Evolutionary conservation across 495 filamentous ascomycete species (phyloP).

Genomic region (Aspergillus kassunensis): DNA sequence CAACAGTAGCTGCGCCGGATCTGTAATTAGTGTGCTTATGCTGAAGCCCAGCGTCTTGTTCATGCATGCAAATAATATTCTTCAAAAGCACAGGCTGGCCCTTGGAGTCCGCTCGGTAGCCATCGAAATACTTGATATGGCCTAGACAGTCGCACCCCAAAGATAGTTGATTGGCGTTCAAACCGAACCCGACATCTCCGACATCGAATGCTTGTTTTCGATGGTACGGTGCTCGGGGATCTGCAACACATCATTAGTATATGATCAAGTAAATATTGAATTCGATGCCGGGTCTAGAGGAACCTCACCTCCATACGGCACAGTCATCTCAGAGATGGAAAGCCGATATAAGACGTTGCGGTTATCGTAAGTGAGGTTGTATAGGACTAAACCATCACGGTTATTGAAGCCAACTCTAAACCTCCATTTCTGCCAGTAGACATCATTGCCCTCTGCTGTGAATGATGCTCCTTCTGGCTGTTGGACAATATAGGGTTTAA

Average conservation of each 20-base stretch:
- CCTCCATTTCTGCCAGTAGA: slow-evolving; percentile 66
- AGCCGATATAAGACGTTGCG: slow-evolving; percentile 67
- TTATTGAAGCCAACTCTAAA: slow-evolving; percentile 64
- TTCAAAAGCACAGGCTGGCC: slow-evolving; percentile 52
- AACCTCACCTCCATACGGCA: slow-evolving; percentile 48
- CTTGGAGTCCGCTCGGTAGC: slow-evolving; percentile 50
- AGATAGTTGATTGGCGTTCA: slow-evolving; percentile 63
- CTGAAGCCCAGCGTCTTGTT: slow-evolving; percentile 62
- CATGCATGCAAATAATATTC: slow-evolving; percentile 63
- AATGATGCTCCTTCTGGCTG: slow-evolving; percentile 79
- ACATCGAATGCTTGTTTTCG: slow-evolving; percentile 69
- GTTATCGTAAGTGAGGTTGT: slow-evolving; percentile 65
- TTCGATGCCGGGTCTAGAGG: neutral
- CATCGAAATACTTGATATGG: slow-evolving; percentile 61
- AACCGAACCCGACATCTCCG: slow-evolving; percentile 62
- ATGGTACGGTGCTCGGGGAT: slow-evolving; percentile 63
- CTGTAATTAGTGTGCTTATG: slow-evolving; percentile 69
- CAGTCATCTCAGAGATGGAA: slow-evolving; percentile 70
- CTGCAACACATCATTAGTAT: slow-evolving; percentile 34
- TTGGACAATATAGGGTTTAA: slow-evolving; percentile 72
- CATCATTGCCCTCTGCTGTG: slow-evolving; percentile 43
- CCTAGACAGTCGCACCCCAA: slow-evolving; percentile 68
- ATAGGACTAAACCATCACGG: slow-evolving; percentile 58
- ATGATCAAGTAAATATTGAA: neutral
- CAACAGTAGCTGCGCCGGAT: slow-evolving; percentile 54